These are phyloP conservation scores for Candolleomyces efflorescens DNA, from an alignment of 768 basidiomycete species.

Conservation along the genomic window DNA sequence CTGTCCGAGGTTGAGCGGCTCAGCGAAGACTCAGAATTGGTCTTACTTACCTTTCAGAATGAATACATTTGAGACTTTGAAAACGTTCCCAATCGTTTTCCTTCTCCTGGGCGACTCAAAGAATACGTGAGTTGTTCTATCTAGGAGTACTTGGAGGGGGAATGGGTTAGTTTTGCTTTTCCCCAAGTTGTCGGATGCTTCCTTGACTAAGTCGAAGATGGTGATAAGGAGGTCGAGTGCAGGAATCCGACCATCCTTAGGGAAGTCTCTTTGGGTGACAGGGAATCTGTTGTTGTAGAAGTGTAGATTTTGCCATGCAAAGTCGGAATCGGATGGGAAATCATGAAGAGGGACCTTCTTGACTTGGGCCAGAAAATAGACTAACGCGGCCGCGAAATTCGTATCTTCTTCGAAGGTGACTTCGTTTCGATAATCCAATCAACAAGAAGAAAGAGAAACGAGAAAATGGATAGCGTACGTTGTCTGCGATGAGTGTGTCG, in stretches of 20 bases:
- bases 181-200: not conserved
- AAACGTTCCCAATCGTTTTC: not conserved
- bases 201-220: not conserved
- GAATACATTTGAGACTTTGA: not conserved
- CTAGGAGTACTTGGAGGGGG: not conserved
- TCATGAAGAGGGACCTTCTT: not conserved
- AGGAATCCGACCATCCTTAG: not conserved
- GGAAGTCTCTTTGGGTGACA: not conserved
- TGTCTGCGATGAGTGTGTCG: not conserved
- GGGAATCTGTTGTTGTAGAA: not conserved
- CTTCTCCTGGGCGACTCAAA: not conserved
- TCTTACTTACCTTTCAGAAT: not conserved
- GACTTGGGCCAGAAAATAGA: not conserved
- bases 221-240: not conserved
- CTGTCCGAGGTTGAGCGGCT: too few relatives aligned
- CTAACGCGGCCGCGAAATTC: not conserved
- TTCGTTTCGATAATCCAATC: not conserved
- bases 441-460: not conserved
- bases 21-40: not conserved
- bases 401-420: not conserved
- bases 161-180: not conserved
- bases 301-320: not conserved
- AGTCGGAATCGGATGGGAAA: not conserved
- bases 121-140: not conserved
- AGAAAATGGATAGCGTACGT: not conserved